Percentiles rank a stretch among this genome's conserved stretches.
These are phyloP conservation scores for Plasmodium gallinaceum DNA, from an alignment of 169 alveolate species.

Conservation along the genomic window DNA sequence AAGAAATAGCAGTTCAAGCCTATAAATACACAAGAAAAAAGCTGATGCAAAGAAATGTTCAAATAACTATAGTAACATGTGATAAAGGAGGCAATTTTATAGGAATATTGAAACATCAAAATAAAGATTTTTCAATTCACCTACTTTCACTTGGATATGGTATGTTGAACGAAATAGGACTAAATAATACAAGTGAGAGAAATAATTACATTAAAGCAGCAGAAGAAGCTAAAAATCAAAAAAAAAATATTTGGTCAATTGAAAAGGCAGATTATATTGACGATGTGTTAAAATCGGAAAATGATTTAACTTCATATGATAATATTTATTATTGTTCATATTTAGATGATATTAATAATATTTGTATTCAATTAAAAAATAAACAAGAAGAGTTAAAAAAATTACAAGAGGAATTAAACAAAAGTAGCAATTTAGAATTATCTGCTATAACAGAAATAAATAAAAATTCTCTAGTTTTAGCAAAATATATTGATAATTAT, in stretches of 20 bases:
- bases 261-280: constrained; percentile 36
- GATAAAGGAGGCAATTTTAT: constrained; percentile 77
- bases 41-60: constrained; percentile 72
- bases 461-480: constrained; percentile 67
- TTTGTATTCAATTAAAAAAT: constrained; percentile 56
- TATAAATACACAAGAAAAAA: constrained; percentile 63
- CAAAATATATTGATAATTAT: constrained; percentile 60
- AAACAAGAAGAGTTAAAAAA: constrained; percentile 56
- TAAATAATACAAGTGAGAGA: constrained; percentile 60
- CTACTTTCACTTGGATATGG: constrained; percentile 66
- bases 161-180: constrained; percentile 50
- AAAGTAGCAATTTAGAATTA: constrained; percentile 18
- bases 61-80: constrained; percentile 56
- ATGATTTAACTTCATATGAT: constrained; percentile 32
- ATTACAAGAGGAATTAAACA: constrained; percentile 65
- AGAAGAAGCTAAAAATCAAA: constrained; percentile 70
- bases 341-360: constrained; percentile 66
- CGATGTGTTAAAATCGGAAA: constrained; percentile 15
- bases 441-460: constrained; percentile 19
- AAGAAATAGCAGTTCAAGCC: constrained; percentile 58
- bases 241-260: constrained; percentile 70
- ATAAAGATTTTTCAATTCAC: constrained; percentile 41
- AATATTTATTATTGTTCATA: constrained; percentile 68
- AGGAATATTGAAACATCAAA: constrained; percentile 53
- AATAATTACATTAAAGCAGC: constrained; percentile 66